Conservation (phyloP, 2,329 filamentous ascomycete species). For the Fusarium scirpi region DNA sequence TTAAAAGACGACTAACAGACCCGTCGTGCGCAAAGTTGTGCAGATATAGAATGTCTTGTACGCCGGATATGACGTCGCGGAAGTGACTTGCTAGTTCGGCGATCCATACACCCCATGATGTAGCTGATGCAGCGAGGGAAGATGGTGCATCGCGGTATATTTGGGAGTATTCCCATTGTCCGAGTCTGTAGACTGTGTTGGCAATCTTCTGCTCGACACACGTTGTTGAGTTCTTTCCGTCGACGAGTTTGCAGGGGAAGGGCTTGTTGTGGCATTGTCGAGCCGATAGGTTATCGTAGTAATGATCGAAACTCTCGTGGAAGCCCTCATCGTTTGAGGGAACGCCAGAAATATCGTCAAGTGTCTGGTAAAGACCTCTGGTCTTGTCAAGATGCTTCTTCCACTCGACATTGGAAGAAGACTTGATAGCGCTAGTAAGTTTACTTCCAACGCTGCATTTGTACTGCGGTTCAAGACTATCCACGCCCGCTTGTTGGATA, state of each 20-base stretch:
- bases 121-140: constrained; percentile 71
- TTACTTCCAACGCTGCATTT: constrained; percentile 65
- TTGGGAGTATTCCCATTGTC: constrained; percentile 84
- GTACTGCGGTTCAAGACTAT: constrained; percentile 82
- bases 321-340: constrained; percentile 67
- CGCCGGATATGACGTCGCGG: constrained; percentile 61
- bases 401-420: constrained; percentile 65
- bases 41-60: constrained; percentile 63
- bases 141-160: constrained; percentile 76
- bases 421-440: constrained; percentile 60
- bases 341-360: constrained; percentile 79
- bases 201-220: constrained; percentile 74
- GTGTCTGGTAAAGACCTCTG: constrained; percentile 63
- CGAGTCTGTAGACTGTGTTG: constrained; percentile 78
- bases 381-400: constrained; percentile 70
- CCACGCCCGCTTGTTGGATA: constrained; percentile 67
- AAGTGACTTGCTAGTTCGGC: constrained; percentile 78
- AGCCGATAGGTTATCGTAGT: constrained; percentile 86
- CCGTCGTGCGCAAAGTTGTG: constrained; percentile 89
- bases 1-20: constrained; percentile 73
- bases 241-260: constrained; percentile 72
- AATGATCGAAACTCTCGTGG: constrained; percentile 81
- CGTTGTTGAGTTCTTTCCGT: constrained; percentile 58
- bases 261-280: constrained; percentile 81
- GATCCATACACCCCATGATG: constrained; percentile 77